phyloP scores from a whole-genome alignment of 371 early-diverging fungal genomes.

The Dinochytrium kinnereticum region DNA sequence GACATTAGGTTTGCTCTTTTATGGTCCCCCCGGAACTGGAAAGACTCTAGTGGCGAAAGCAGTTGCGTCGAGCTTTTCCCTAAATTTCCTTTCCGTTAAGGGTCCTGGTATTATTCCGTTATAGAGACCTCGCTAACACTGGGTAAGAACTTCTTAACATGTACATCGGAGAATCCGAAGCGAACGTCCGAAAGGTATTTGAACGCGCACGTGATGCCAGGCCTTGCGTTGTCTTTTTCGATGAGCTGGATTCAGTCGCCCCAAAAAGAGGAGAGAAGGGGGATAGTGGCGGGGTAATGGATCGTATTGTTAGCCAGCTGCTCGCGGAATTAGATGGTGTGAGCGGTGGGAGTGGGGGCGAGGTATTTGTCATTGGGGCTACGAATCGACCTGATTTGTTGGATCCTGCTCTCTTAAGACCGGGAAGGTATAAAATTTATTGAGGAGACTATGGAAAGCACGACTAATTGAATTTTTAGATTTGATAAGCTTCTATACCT shows the following conservation, averaged over 20 bases:
- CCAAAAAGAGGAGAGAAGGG: slow-evolving; percentile 97
- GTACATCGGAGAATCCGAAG: slow-evolving; percentile 97
- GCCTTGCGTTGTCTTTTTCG: slow-evolving; percentile 99
- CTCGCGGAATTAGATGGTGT: slow-evolving; percentile 96
- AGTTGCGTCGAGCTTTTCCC: slow-evolving; percentile 96
- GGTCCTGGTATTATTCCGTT: slow-evolving; percentile 84
- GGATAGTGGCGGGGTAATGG: slow-evolving; percentile 98
- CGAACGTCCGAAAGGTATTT: slow-evolving; percentile 97
- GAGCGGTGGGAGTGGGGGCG: slow-evolving; percentile 69
- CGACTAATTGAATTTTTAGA: slow-evolving; percentile 44
- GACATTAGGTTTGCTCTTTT: slow-evolving; percentile 48
- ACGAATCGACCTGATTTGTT: slow-evolving; percentile 99
- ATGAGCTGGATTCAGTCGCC: slow-evolving; percentile 99
- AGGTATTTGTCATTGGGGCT: slow-evolving; percentile 99
- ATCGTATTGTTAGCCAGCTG: slow-evolving; percentile 94
- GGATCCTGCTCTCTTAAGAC: slow-evolving; percentile 96
- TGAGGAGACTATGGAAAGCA: too few species aligned
- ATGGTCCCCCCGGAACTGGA: slow-evolving; percentile 94
- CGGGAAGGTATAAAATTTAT: slow-evolving; percentile 69
- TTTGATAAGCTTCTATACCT: slow-evolving; percentile 96
- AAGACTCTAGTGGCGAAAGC: slow-evolving; percentile 99
- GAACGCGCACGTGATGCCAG: slow-evolving; percentile 97
- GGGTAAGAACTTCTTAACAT: slow-evolving; percentile 69
- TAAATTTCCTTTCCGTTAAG: slow-evolving; percentile 98
- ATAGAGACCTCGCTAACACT: slow-evolving; percentile 29